Percentiles rank a stretch among this genome's conserved stretches.
Evolutionary conservation across 805 yeast genomes (phyloP).

Genomic region (Candida dajiaensis): DNA sequence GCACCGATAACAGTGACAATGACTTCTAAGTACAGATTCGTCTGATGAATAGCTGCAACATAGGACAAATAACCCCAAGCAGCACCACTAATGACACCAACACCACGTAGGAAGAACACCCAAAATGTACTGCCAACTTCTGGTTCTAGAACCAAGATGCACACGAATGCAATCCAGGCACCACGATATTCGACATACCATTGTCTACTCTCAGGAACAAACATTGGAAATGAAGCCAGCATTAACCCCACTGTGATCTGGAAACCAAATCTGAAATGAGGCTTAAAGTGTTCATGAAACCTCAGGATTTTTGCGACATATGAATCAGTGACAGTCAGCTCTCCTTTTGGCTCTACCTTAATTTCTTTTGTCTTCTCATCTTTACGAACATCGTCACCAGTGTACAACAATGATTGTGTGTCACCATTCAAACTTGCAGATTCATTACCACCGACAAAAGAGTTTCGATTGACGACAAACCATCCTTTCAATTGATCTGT

Average conservation of each 20-base stretch:
- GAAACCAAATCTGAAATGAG: constrained; percentile 40
- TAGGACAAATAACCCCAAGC: constrained; percentile 45
- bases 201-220: constrained; percentile 37
- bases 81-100: constrained; percentile 42
- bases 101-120: constrained; percentile 40
- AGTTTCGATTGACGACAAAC: constrained; percentile 24
- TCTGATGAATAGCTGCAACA: constrained; percentile 36
- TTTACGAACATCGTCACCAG: constrained; percentile 1
- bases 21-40: constrained; percentile 35
- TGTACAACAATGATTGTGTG: constrained; percentile 3
- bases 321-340: not conserved
- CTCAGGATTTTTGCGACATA: not conserved
- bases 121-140: constrained; percentile 45
- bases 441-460: constrained; percentile 24
- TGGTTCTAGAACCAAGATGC: constrained; percentile 43
- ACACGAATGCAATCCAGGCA: constrained; percentile 49
- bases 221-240: constrained; percentile 46
- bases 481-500: constrained; percentile 31
- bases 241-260: constrained; percentile 41
- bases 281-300: constrained; percentile 16
- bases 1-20: constrained; percentile 39
- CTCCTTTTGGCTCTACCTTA: not conserved
- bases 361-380: not conserved
- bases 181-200: constrained; percentile 46
- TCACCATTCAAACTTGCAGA: constrained; percentile 31